A percentile compares a stretch with the other conserved stretches of the same genome.
Conservation (phyloP, 768 basidiomycete species). For the Trametes punicea region DNA sequence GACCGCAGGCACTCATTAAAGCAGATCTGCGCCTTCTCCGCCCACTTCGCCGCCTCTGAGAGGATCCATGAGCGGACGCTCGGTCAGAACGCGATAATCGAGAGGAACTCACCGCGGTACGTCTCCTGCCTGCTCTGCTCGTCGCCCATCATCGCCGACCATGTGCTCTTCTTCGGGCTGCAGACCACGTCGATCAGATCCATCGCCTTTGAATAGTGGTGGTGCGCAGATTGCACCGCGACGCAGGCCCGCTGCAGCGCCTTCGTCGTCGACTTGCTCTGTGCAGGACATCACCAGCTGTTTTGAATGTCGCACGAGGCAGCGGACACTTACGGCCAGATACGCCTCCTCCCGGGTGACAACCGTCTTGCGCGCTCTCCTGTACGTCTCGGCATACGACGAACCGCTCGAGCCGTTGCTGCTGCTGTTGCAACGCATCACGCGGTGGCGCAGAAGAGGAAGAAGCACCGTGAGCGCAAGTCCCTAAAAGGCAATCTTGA, state of each 20-base stretch:
- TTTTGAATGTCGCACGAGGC: neutral
- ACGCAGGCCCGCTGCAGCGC: constrained; percentile 17
- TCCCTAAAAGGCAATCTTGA: neutral
- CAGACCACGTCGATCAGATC: constrained; percentile 23
- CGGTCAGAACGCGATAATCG: neutral
- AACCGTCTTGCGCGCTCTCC: constrained; percentile 17
- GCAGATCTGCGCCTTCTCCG: constrained; percentile 24
- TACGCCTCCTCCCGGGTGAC: constrained; percentile 19
- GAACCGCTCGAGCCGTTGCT: neutral
- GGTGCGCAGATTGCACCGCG: constrained; percentile 23
- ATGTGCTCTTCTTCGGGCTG: constrained; percentile 20
- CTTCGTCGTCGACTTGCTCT: constrained; percentile 18
- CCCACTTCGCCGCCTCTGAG: constrained; percentile 21
- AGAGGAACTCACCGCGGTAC: constrained; percentile 13
- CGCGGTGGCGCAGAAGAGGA: neutral
- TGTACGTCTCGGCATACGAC: neutral
- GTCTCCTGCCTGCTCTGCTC: constrained; percentile 25
- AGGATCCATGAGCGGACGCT: neutral
- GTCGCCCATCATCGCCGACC: constrained; percentile 20
- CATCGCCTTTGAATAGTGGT: constrained; percentile 22
- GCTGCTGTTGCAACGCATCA: neutral
- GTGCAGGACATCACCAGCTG: neutral
- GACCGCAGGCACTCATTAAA: constrained; percentile 20
- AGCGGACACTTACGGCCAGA: constrained; percentile 7
- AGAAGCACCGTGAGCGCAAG: neutral